Evolutionary conservation across 352 stramenopile genomes (phyloP).

Genomic region (Pythium periplocum): DNA sequence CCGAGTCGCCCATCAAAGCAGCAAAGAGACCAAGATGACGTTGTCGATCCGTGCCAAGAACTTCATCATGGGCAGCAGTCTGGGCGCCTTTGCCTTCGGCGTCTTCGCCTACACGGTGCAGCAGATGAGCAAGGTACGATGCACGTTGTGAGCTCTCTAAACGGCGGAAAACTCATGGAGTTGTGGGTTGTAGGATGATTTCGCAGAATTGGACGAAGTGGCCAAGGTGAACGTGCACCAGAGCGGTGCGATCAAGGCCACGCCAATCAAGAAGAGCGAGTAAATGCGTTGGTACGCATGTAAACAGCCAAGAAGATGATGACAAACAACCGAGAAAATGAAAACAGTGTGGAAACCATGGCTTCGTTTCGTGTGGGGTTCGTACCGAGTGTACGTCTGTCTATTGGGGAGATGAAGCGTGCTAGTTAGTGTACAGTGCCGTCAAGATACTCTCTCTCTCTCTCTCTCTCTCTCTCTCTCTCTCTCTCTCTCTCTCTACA

Average conservation of each 20-base stretch:
- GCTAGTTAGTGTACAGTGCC: too few relatives aligned
- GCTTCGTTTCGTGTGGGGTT: too few relatives aligned
- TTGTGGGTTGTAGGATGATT: conserved; percentile 55
- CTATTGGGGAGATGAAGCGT: too few relatives aligned
- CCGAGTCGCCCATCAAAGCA: not conserved
- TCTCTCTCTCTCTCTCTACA: not conserved
- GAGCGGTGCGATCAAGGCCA: conserved; percentile 63
- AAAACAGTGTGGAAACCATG: too few relatives aligned
- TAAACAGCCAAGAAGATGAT: conserved; percentile 2
- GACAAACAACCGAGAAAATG: not conserved
- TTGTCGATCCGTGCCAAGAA: conserved; percentile 74
- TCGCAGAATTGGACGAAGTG: conserved; percentile 69
- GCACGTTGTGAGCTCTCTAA: not conserved
- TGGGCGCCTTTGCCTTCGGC: conserved; percentile 53
- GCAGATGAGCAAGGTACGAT: conserved; percentile 71
- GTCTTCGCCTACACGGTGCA: conserved; percentile 77
- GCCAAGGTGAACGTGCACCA: conserved; percentile 78
- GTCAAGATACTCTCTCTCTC: too few relatives aligned
- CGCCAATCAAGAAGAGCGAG: conserved; percentile 50
- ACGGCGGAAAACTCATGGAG: not conserved
- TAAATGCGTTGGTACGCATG: conserved; percentile 6
- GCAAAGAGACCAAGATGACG: conserved; percentile 29
- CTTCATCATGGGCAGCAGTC: conserved; percentile 57
- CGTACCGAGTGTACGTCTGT: too few relatives aligned
- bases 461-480: not conserved